These are phyloP conservation scores for Baeospora myosura DNA, from an alignment of 1,284 basidiomycete genomes.

Conservation along the genomic window DNA sequence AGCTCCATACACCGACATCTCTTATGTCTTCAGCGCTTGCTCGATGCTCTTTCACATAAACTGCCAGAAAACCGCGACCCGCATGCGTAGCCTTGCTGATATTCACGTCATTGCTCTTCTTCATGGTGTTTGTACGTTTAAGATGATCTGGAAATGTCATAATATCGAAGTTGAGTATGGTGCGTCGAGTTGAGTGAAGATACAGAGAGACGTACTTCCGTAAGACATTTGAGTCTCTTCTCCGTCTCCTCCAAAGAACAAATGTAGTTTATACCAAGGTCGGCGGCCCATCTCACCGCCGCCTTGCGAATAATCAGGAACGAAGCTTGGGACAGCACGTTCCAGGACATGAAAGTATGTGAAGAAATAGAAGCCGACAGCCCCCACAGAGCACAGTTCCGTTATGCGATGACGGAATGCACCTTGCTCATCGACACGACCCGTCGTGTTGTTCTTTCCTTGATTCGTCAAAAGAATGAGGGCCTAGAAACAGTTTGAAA, in stretches of 20 bases:
- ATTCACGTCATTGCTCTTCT: slow-evolving; percentile 13
- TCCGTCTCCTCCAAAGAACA: slow-evolving; percentile 4
- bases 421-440: slow-evolving; percentile 1
- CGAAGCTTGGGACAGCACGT: slow-evolving; percentile 13
- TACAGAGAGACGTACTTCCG: slow-evolving; percentile 15
- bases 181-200: slow-evolving; percentile 7
- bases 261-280: too few species aligned
- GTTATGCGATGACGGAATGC: slow-evolving; percentile 9
- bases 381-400: slow-evolving; percentile 2
- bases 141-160: slow-evolving; percentile 4
- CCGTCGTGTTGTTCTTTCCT: slow-evolving; percentile 10
- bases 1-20: slow-evolving; percentile 21
- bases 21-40: slow-evolving; percentile 16
- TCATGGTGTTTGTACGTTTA: neutral
- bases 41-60: slow-evolving; percentile 16
- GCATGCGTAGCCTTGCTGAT: slow-evolving; percentile 21
- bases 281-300: too few species aligned
- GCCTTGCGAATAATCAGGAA: slow-evolving; percentile 15
- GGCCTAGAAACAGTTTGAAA: slow-evolving; percentile 4
- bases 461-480: slow-evolving; percentile 8
- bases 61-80: slow-evolving; percentile 15
- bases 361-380: neutral
- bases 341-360: slow-evolving; percentile 8
- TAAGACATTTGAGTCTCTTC: slow-evolving; percentile 18
- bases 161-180: too few species aligned